Percentiles rank a stretch among this genome's conserved stretches.
phyloP scores from a whole-genome alignment of 2,329 filamentous ascomycete genomes.

The Sclerotiophoma versabilis region DNA sequence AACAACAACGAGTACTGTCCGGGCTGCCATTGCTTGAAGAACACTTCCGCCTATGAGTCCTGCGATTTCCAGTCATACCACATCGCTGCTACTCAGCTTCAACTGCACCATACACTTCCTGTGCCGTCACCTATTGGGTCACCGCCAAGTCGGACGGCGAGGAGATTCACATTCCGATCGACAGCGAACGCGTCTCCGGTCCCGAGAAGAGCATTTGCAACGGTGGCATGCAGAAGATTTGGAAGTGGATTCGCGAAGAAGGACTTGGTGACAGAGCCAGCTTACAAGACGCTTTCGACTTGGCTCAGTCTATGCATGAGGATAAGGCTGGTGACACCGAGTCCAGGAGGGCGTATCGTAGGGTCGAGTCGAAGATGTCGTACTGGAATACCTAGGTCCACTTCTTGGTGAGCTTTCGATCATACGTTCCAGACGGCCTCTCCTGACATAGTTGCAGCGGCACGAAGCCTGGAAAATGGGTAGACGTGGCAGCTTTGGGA shows the following conservation, averaged over 20 bases:
- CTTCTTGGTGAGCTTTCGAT: too few species aligned
- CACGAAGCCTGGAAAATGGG: too few species aligned
- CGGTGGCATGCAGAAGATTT: slow-evolving; percentile 27
- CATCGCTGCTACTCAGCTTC: not conserved
- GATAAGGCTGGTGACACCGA: not conserved
- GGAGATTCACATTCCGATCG: slow-evolving; percentile 25
- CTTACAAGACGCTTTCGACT: slow-evolving; percentile 33
- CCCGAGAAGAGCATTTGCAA: slow-evolving; percentile 26
- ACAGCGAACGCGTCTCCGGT: slow-evolving; percentile 25
- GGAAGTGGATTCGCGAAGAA: slow-evolving; percentile 37
- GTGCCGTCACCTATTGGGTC: slow-evolving; percentile 31
- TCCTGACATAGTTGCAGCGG: too few species aligned
- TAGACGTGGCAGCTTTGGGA: too few species aligned
- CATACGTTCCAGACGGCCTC: too few species aligned
- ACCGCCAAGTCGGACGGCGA: slow-evolving; percentile 23
- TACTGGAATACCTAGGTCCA: too few species aligned
- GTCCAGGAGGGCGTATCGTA: not conserved
- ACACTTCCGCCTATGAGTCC: not conserved
- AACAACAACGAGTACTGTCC: not conserved
- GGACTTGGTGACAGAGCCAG: slow-evolving; percentile 22
- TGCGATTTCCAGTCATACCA: not conserved
- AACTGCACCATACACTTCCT: not conserved
- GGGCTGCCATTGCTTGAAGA: not conserved
- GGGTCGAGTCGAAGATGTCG: too few species aligned
- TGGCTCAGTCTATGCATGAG: slow-evolving; percentile 26